A percentile compares a stretch with the other conserved stretches of the same genome.
These are phyloP conservation scores for Pseudogymnoascus sp. DNA, from an alignment of 2,329 filamentous ascomycete species.

Conservation along the genomic window DNA sequence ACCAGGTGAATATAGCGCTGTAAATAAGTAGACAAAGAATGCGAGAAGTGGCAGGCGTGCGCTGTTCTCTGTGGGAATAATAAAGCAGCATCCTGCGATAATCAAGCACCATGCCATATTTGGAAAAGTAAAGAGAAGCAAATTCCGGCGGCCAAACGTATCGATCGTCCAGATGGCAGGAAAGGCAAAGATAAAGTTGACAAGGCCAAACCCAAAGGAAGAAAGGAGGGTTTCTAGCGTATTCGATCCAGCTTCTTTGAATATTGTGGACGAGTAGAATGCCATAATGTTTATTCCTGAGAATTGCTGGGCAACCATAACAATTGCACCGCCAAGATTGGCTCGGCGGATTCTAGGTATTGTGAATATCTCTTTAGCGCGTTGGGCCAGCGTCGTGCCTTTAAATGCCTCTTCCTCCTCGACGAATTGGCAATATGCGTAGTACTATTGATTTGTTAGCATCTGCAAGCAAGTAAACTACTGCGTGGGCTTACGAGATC, in stretches of 20 bases:
- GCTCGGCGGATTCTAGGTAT: constrained; percentile 60
- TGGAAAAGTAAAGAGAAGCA: constrained; percentile 53
- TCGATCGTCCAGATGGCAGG: constrained; percentile 58
- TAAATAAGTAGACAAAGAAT: constrained; percentile 54
- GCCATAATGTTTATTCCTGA: constrained; percentile 38
- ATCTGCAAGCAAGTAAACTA: not conserved
- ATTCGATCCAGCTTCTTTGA: constrained; percentile 34
- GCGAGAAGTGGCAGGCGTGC: constrained; percentile 45
- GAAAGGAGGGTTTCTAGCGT: constrained; percentile 42
- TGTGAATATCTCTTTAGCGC: constrained; percentile 57
- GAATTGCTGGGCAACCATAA: constrained; percentile 48
- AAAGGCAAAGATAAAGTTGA: constrained; percentile 56
- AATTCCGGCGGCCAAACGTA: constrained; percentile 33
- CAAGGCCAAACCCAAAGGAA: constrained; percentile 53
- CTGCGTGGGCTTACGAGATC: constrained; percentile 7
- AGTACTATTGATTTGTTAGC: not conserved
- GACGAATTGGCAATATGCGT: not conserved
- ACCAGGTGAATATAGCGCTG: constrained; percentile 53
- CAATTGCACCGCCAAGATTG: constrained; percentile 63
- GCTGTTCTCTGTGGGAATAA: constrained; percentile 22
- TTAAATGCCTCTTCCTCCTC: constrained; percentile 45
- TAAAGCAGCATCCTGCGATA: constrained; percentile 39
- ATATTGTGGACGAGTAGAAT: constrained; percentile 41
- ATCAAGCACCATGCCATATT: constrained; percentile 59
- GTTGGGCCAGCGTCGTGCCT: constrained; percentile 48